These are phyloP conservation scores for Manihot esculenta DNA, from an alignment of 441 rosid genomes.

Conservation along the genomic window DNA sequence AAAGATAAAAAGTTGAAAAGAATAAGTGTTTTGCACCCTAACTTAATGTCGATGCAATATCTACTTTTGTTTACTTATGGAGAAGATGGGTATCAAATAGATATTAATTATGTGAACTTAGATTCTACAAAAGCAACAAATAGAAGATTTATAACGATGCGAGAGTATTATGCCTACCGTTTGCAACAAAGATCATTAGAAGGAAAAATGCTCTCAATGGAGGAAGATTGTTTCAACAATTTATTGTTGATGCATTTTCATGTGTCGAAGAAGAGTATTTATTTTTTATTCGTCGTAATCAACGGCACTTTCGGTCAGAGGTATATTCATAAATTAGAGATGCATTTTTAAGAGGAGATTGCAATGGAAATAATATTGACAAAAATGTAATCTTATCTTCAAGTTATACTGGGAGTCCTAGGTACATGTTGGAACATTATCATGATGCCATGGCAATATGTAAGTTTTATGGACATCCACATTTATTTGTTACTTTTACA, in stretches of 20 bases:
- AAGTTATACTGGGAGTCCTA: too few relatives aligned
- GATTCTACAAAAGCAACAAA: too few relatives aligned
- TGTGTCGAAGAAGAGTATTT: neutral
- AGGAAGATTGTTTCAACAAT: neutral
- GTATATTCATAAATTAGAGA: too few relatives aligned
- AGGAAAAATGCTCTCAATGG: neutral
- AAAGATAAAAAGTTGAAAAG: neutral
- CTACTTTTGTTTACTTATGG: slow-evolving; percentile 2
- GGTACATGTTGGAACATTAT: neutral
- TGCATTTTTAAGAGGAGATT: neutral
- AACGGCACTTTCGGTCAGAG: too few relatives aligned
- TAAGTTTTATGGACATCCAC: too few relatives aligned
- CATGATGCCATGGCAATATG: neutral
- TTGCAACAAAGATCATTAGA: neutral
- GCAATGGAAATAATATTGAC: too few relatives aligned
- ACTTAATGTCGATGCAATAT: neutral
- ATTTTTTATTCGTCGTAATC: neutral
- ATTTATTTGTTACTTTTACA: neutral
- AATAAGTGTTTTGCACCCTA: neutral
- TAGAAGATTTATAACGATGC: neutral
- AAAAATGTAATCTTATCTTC: too few relatives aligned
- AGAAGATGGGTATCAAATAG: neutral
- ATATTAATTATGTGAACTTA: neutral
- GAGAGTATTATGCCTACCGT: neutral
- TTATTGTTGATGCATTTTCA: neutral